Conservation (phyloP, 345 rosid genomes). For the Brassica nigra region DNA sequence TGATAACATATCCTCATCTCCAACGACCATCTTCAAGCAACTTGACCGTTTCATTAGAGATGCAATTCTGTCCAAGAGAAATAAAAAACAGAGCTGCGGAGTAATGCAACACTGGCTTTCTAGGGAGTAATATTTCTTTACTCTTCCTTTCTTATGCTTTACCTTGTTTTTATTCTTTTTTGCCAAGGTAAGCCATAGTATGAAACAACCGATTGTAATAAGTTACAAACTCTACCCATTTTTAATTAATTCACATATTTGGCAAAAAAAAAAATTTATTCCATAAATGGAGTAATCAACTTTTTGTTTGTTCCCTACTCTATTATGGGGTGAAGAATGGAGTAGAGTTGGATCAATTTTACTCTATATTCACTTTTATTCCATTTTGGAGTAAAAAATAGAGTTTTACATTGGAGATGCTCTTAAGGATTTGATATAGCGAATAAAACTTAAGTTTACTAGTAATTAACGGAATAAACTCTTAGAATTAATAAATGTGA, state of each 20-base stretch:
- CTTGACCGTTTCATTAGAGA: neutral
- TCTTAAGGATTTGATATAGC: neutral
- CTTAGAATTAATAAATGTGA: neutral
- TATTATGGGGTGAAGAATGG: too few relatives aligned
- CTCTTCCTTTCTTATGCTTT: neutral
- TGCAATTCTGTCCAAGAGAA: neutral
- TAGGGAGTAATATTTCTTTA: neutral
- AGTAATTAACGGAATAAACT: neutral
- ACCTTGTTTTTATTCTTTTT: neutral
- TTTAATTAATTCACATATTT: neutral
- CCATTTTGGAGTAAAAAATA: too few relatives aligned
- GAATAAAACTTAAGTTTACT: neutral
- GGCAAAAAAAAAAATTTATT: neutral
- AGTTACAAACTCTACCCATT: neutral
- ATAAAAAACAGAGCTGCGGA: neutral
- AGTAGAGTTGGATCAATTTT: too few relatives aligned
- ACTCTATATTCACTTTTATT: too few relatives aligned
- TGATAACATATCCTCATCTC: neutral
- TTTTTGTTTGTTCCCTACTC: too few relatives aligned
- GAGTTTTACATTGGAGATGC: too few relatives aligned
- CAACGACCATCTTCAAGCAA: neutral
- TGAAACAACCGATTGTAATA: neutral
- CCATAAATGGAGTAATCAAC: too few relatives aligned
- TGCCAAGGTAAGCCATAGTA: neutral
- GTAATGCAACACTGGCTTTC: neutral